Evolutionary conservation across 2,329 filamentous ascomycete species (phyloP), one percentile per base, ranked within the genome.

Genomic region (Dactylella cylindrospora): DNA sequence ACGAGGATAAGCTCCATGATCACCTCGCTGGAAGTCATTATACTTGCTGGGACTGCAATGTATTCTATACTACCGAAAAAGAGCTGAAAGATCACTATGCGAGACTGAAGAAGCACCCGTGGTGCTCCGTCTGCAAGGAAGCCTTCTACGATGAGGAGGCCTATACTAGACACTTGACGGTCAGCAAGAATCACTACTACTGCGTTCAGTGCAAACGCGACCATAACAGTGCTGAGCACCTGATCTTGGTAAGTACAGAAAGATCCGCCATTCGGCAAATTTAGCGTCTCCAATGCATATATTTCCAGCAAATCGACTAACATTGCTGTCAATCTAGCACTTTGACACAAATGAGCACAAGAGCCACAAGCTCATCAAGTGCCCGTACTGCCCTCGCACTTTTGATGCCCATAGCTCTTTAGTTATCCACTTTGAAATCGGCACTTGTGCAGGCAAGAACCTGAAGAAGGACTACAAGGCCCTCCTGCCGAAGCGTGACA

Each of bases 41-140:
- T 35, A 50, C 53, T 15, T 64, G 59, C 26, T 64, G 59, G 59
- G 59, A 54, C 31, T 64, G 59, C 19, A 55, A 64, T 36, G 59
- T 64, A 3, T 64, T 64, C 19, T 64, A 64, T 25, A 54, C 59
- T 7, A 64, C 59, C 2, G 49, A 54, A 10, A 55, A 64, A 26
- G 59, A 64, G 13, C 59, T 64, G 10, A 54, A 55, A 28, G 59
- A 64, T 15, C 59, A 64, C 22, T 64, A 33, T 17, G 44, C 43
- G 5, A 26, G 59, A 22, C 43, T 54, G 5, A 55, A 64, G 44
- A 54, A 54, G 29, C 59, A 64, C 40, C 59, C 59, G 5, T 64
- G 49, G 10, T 64, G 59, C 25, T 55, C 59, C 2, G 22, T 17
- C 17, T 64, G 59, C 31, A 39, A 33, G 10, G 55, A 61, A 22